Evolutionary conservation across 352 stramenopile genomes (phyloP).

Genomic region (Phytopythium sindhum): DNA sequence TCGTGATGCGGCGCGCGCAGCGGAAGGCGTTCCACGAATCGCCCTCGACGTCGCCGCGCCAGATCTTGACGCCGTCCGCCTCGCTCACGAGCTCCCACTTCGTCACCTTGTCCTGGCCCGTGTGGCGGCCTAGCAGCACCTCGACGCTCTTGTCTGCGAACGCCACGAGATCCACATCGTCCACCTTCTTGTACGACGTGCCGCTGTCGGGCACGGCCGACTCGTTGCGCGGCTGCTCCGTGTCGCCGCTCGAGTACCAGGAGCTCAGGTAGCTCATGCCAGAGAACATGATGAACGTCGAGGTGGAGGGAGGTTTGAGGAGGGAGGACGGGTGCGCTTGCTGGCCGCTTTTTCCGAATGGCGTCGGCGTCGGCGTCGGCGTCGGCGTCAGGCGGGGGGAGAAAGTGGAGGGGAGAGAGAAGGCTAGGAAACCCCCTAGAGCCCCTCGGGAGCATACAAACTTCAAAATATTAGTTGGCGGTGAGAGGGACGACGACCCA

Average conservation of each 20-base stretch:
- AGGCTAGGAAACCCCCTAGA: background rate
- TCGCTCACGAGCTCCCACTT: slow-evolving; percentile 71
- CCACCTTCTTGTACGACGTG: slow-evolving; percentile 32
- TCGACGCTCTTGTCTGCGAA: slow-evolving; percentile 66
- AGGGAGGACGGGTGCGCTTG: background rate
- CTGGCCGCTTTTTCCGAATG: slow-evolving; percentile 3
- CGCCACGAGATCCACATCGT: slow-evolving; percentile 61
- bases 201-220: slow-evolving; percentile 23
- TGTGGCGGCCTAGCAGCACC: slow-evolving; percentile 59
- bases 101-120: slow-evolving; percentile 59
- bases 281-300: slow-evolving; percentile 5
- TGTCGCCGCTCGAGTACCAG: slow-evolving; percentile 7
- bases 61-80: slow-evolving; percentile 44
- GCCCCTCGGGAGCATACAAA: slow-evolving; percentile 3
- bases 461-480: background rate
- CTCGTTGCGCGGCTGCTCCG: slow-evolving; percentile 16
- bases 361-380: background rate
- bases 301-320: background rate
- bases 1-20: slow-evolving; percentile 46
- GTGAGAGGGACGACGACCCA: background rate
- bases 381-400: background rate
- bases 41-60: slow-evolving; percentile 57
- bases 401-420: background rate
- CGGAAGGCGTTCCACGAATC: slow-evolving; percentile 73
- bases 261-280: slow-evolving; percentile 29